Evolutionary conservation across 495 filamentous ascomycete species (phyloP).

Genomic region (Chaetomium tenue): DNA sequence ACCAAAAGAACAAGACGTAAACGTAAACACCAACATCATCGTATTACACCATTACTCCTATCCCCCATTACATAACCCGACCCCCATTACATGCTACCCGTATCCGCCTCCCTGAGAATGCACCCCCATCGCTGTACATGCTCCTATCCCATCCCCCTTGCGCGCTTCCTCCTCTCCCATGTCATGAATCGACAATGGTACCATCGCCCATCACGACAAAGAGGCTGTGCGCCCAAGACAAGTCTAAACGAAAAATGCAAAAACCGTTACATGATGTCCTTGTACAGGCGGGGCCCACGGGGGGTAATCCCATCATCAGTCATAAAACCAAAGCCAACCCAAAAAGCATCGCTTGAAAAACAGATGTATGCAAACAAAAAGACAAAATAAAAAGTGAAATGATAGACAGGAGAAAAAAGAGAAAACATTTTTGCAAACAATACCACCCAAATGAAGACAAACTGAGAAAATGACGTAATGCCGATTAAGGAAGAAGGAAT

Average conservation of each 20-base stretch:
- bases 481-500: background rate
- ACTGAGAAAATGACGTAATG: background rate
- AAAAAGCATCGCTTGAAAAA: constrained; percentile 10
- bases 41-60: constrained; percentile 5
- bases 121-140: background rate
- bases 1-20: background rate
- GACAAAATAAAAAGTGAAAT: background rate
- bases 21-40: constrained; percentile 5
- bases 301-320: constrained; percentile 6
- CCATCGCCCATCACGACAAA: constrained; percentile 16
- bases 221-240: constrained; percentile 16
- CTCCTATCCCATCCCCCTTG: background rate
- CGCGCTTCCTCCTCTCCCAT: background rate
- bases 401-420: background rate
- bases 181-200: constrained; percentile 11
- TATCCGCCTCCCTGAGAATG: background rate
- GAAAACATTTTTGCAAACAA: constrained; percentile 3
- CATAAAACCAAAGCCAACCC: constrained; percentile 8
- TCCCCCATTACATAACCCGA: background rate
- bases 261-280: constrained; percentile 16
- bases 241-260: constrained; percentile 18
- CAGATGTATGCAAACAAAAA: constrained; percentile 1
- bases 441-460: constrained; percentile 6
- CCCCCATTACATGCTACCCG: constrained; percentile 8
- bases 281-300: constrained; percentile 12